Evolutionary conservation across 2,329 filamentous ascomycete genomes (phyloP).

Genomic region (Fusarium buharicum): DNA sequence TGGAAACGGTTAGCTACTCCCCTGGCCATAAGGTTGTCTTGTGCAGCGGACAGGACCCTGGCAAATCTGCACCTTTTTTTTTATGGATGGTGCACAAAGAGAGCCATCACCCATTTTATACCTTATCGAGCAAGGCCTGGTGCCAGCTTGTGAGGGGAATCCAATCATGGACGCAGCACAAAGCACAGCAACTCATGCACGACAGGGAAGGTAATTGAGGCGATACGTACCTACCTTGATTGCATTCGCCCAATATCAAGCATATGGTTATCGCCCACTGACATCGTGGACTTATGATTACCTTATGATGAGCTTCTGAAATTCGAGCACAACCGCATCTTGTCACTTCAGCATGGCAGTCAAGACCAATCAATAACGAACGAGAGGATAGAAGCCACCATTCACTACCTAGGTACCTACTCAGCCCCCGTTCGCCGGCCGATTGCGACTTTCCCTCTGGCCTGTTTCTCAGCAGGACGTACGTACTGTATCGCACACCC

Average conservation of each 20-base stretch:
- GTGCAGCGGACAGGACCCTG: conserved; percentile 35
- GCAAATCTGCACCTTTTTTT: conserved; percentile 33
- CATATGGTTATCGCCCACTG: background rate
- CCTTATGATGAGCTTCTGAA: background rate
- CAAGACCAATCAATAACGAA: conserved; percentile 18
- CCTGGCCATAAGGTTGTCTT: conserved; percentile 28
- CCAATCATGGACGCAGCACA: conserved; percentile 22
- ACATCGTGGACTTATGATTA: background rate
- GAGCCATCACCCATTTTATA: conserved; percentile 29
- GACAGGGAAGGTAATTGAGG: conserved; percentile 33
- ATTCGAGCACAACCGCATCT: conserved; percentile 14
- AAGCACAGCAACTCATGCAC: conserved; percentile 33
- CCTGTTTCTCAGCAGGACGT: conserved; percentile 29
- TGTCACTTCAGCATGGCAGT: background rate
- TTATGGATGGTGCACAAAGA: conserved; percentile 34
- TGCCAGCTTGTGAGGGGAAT: conserved; percentile 27
- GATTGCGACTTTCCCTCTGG: conserved; percentile 42
- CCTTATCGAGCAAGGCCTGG: conserved; percentile 35
- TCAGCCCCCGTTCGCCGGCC: conserved; percentile 40
- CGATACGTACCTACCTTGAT: conserved; percentile 24
- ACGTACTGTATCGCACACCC: conserved; percentile 21
- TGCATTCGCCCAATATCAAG: conserved; percentile 11
- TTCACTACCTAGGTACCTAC: too few relatives aligned
- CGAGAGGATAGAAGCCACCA: conserved; percentile 17
- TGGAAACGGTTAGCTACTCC: conserved; percentile 27